Percentiles rank a stretch among this genome's conserved stretches.
Evolutionary conservation across 805 yeast species (phyloP).

Genomic region (Scheffersomyces stipitis): DNA sequence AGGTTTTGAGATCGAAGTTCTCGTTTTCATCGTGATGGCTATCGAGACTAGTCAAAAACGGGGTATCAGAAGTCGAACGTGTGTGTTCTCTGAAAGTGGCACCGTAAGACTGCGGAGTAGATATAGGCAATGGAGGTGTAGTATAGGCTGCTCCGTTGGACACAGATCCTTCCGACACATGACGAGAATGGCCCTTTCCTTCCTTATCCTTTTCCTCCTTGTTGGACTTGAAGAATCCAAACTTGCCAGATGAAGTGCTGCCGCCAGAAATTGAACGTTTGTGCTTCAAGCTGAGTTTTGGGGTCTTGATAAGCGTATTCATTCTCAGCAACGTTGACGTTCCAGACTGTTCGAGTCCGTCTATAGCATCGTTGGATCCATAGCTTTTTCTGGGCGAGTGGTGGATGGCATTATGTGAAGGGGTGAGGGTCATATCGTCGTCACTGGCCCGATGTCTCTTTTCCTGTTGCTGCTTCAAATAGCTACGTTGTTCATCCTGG

Average conservation of each 20-base stretch:
- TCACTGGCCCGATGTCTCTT: not conserved
- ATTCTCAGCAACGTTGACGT: slow-evolving; percentile 20
- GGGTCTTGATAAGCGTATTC: slow-evolving; percentile 29
- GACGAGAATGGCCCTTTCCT: slow-evolving; percentile 35
- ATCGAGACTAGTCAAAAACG: slow-evolving; percentile 21
- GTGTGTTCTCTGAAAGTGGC: slow-evolving; percentile 36
- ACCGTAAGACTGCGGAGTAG: slow-evolving; percentile 17
- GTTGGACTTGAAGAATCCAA: slow-evolving; percentile 33
- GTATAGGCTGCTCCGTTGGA: slow-evolving; percentile 32
- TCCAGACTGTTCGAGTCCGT: slow-evolving; percentile 5
- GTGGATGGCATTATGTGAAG: slow-evolving; percentile 1
- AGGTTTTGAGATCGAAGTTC: slow-evolving; percentile 29
- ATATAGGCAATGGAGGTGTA: slow-evolving; percentile 46
- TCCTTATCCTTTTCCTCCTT: slow-evolving; percentile 12
- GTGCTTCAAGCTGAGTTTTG: slow-evolving; percentile 35
- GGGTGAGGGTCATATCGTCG: not conserved
- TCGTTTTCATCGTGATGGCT: slow-evolving; percentile 1
- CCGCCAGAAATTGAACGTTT: slow-evolving; percentile 43
- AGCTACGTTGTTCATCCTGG: not conserved
- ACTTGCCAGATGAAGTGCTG: slow-evolving; percentile 22
- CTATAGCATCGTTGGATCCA: not conserved
- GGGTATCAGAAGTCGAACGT: slow-evolving; percentile 47
- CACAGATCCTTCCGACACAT: slow-evolving; percentile 40
- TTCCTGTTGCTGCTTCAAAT: slow-evolving; percentile 2
- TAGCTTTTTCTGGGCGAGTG: slow-evolving; percentile 4